Evolutionary conservation across 257 asterid species (phyloP), one percentile per base, ranked within the genome.

Genomic region (Parsonsia alboflavescens): DNA sequence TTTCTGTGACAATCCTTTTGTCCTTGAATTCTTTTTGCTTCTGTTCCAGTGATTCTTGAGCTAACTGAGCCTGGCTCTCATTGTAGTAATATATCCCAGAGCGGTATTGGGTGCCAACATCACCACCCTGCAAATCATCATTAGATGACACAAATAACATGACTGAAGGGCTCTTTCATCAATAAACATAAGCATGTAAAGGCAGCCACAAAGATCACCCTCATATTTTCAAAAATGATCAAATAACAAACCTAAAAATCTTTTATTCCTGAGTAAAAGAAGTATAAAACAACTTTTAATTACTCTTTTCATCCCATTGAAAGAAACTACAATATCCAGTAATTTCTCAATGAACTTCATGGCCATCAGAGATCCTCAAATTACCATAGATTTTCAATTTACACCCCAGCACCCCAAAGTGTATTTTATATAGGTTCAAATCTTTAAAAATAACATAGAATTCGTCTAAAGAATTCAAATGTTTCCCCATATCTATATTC

Each of bases 11-110:
- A 21, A 92, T 88, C 68, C 63, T 83, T 50, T 76, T 78, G 7
- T 56, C 78, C 75, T 76, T 78, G 53, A 75, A 61, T 65, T 85
- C 89, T 2, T 76, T 81, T 73, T 91, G 91, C 84, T 84, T 91
- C 46, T 86, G 84, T 77, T 88, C 93, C 71, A 89, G 45, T 17
- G 96, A 89, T 75, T 88, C 92, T 63, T 66, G 79, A 3, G 96
- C 97, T 77, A 86, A 63, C 13, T 78, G 76, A 22, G 89, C 89
- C 65, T 88, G 97, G 4, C 54, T 49, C 78, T 87, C 89, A 15
- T 79, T 86, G 85, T 90, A 90, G 73, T 85, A 88, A 79, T 86
- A 88, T 84, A 88, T 89, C 22, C 97, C 97, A 22, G 96, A 88
- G 64, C 96, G 84, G 52, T 91, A 91, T 33, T 91, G 96, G 30